Evolutionary conservation across 2,329 filamentous ascomycete genomes (phyloP).

Genomic region (Cladophialophora exuberans): DNA sequence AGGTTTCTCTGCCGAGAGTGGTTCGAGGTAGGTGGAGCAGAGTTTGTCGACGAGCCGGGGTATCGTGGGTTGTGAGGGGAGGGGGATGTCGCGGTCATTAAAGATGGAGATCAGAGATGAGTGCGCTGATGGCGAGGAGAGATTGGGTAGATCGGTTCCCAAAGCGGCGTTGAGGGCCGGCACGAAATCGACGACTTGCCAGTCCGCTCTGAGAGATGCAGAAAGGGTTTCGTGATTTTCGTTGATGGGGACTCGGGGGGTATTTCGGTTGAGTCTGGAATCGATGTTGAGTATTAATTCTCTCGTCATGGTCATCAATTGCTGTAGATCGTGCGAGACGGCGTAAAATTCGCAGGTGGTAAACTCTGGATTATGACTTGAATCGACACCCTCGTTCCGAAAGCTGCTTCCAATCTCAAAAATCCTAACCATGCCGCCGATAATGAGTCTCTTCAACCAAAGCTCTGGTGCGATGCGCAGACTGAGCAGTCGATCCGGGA

Average conservation of each 20-base stretch:
- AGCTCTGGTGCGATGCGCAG: constrained; percentile 91
- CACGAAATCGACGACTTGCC: constrained; percentile 77
- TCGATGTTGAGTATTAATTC: constrained; percentile 18
- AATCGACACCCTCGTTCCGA: constrained; percentile 86
- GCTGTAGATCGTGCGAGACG: constrained; percentile 65
- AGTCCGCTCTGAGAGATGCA: constrained; percentile 55
- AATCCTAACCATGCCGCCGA: constrained; percentile 84
- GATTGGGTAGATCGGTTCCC: constrained; percentile 66
- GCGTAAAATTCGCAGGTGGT: constrained; percentile 97
- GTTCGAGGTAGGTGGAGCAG: constrained; percentile 75
- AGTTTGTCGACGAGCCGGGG: constrained; percentile 81
- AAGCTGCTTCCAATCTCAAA: constrained; percentile 95
- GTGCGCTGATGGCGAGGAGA: constrained; percentile 59
- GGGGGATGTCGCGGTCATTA: constrained; percentile 49
- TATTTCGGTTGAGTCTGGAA: neutral
- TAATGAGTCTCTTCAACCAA: constrained; percentile 88
- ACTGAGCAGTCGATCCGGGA: constrained; percentile 70
- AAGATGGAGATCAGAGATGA: constrained; percentile 62
- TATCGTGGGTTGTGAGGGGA: constrained; percentile 60
- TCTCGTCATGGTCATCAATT: constrained; percentile 38
- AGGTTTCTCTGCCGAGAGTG: constrained; percentile 66
- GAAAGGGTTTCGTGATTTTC: no score
- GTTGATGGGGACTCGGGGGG: neutral
- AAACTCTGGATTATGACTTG: constrained; percentile 95
- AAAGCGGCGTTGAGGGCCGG: constrained; percentile 73